phyloP scores from a whole-genome alignment of 108 stramenopile genomes.

The Pseudonitzschia multiseries region DNA sequence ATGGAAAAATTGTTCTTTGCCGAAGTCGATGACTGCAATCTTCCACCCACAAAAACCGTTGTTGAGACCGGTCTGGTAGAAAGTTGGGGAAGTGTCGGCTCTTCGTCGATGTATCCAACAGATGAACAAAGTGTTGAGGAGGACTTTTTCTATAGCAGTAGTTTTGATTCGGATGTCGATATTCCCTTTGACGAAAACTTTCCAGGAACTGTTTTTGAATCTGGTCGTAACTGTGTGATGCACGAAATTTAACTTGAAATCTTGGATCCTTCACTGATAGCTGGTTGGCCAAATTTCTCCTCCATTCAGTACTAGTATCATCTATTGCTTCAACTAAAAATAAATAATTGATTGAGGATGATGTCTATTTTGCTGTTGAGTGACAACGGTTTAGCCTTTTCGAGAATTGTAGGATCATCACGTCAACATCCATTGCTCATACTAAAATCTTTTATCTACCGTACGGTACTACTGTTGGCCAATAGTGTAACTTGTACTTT shows the following conservation, averaged over 20 bases:
- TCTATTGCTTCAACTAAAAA: too few relatives aligned
- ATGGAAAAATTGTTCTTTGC: background rate
- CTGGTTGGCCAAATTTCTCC: too few relatives aligned
- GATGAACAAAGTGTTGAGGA: conserved; percentile 9
- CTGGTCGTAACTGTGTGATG: background rate
- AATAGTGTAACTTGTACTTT: too few relatives aligned
- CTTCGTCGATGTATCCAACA: conserved; percentile 7
- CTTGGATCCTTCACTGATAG: too few relatives aligned
- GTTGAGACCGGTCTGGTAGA: background rate
- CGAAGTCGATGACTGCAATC: background rate
- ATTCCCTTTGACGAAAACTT: conserved; percentile 11
- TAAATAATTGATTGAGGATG: too few relatives aligned
- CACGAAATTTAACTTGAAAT: background rate
- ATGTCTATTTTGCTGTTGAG: too few relatives aligned
- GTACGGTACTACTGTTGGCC: too few relatives aligned
- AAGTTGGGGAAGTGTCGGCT: conserved; percentile 1
- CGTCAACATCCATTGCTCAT: too few relatives aligned
- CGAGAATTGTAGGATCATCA: too few relatives aligned
- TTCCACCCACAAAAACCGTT: conserved; percentile 5
- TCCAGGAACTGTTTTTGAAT: background rate
- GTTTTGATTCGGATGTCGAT: conserved; percentile 14
- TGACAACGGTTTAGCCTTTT: too few relatives aligned
- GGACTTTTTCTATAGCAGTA: background rate
- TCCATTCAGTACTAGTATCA: too few relatives aligned
- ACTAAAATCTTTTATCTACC: too few relatives aligned